These are phyloP conservation scores for Neonectria sp. DNA, from an alignment of 2,329 filamentous ascomycete species.

Conservation along the genomic window DNA sequence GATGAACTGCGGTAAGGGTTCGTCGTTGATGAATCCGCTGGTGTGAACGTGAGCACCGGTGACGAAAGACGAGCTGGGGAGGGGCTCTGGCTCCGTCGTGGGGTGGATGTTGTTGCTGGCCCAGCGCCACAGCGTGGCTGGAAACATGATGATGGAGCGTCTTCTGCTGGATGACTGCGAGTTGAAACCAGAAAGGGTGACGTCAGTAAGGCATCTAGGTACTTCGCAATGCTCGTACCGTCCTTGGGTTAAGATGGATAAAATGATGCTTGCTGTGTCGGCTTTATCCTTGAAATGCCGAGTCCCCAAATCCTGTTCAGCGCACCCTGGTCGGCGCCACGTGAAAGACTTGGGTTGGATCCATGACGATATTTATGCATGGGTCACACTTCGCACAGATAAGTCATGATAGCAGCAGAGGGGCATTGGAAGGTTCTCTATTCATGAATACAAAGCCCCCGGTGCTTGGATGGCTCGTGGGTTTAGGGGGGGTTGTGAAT, in stretches of 20 bases:
- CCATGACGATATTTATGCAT: conserved; percentile 18
- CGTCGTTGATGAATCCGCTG: conserved; percentile 8
- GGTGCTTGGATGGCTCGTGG: not conserved
- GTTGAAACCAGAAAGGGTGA: not conserved
- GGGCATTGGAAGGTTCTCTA: not conserved
- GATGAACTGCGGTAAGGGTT: conserved; percentile 15
- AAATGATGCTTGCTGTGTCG: not conserved
- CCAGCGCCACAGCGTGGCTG: conserved; percentile 33
- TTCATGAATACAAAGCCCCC: not conserved
- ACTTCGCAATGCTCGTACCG: too few species aligned
- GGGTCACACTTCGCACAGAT: not conserved
- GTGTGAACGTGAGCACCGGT: conserved; percentile 4
- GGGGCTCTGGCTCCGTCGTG: not conserved
- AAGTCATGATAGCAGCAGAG: not conserved
- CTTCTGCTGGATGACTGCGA: not conserved
- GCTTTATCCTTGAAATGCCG: conserved; percentile 5
- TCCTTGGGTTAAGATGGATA: not conserved
- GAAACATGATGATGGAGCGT: conserved; percentile 6
- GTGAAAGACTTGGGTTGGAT: conserved; percentile 3
- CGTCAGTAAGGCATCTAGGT: not conserved
- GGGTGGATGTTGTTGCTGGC: conserved; percentile 4
- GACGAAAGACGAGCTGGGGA: conserved; percentile 9
- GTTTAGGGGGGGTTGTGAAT: not conserved
- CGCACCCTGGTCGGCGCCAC: conserved; percentile 12
- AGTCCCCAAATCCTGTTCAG: conserved; percentile 12